These are phyloP conservation scores for Colletotrichum trifolii DNA, from an alignment of 2,329 filamentous ascomycete genomes.

Conservation along the genomic window DNA sequence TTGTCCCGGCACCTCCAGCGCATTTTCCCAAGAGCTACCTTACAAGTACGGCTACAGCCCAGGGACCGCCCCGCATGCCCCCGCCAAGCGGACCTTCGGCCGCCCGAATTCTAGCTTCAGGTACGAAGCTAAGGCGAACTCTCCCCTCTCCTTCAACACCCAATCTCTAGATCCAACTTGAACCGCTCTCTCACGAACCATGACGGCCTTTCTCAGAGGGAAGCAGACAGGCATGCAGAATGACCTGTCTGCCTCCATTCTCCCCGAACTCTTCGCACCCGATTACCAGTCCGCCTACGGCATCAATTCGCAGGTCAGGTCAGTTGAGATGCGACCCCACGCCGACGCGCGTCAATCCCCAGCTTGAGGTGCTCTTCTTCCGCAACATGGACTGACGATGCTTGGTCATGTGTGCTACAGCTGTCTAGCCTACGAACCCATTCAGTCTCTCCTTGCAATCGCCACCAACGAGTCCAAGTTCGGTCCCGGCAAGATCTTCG, in stretches of 20 bases:
- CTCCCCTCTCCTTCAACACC: constrained; percentile 27
- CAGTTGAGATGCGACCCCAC: constrained; percentile 42
- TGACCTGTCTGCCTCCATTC: constrained; percentile 86
- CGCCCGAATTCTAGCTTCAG: constrained; percentile 27
- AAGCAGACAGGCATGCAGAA: constrained; percentile 94
- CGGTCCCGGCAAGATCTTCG: constrained; percentile 86
- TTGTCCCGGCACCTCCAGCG: constrained; percentile 2
- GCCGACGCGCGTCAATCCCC: constrained; percentile 35
- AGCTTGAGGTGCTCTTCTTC: background rate
- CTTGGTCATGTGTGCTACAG: constrained; percentile 52
- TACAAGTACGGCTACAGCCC: no score
- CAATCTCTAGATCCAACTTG: constrained; percentile 35
- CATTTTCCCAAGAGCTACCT: no score
- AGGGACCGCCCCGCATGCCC: constrained; percentile 23
- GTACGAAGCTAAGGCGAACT: constrained; percentile 2
- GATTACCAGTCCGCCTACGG: constrained; percentile 88
- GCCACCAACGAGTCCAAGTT: constrained; percentile 90
- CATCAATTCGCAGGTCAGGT: constrained; percentile 81
- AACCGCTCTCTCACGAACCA: constrained; percentile 29
- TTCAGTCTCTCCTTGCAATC: constrained; percentile 92
- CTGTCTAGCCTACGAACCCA: constrained; percentile 88
- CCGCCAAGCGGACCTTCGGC: constrained; percentile 17
- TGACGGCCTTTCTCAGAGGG: constrained; percentile 79
- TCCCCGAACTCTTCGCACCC: constrained; percentile 80
- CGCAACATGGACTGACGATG: constrained; percentile 40